Conservation (phyloP, 192 early-diverging fungal species). For the Backusella circina region DNA sequence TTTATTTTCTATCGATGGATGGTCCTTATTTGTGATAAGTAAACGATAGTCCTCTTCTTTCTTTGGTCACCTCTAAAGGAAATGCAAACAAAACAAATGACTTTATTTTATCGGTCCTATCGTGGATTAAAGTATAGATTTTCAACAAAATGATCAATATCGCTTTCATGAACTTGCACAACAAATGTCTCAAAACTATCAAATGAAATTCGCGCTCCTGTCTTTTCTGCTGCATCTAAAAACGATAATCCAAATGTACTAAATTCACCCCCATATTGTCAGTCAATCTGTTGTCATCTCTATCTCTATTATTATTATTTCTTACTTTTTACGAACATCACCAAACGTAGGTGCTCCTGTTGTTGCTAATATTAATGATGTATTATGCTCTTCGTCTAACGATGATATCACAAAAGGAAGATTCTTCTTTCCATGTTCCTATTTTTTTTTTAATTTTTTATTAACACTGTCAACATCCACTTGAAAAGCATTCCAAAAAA, state of each 20-base stretch:
- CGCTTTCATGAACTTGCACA: constrained; percentile 71
- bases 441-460: constrained; percentile 17
- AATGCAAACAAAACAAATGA: too few relatives aligned
- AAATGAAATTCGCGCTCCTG: constrained; percentile 57
- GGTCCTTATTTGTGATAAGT: too few relatives aligned
- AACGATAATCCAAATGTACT: constrained; percentile 84
- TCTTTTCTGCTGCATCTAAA: constrained; percentile 65
- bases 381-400: constrained; percentile 53
- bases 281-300: neutral
- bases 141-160: constrained; percentile 68
- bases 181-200: constrained; percentile 86
- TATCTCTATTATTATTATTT: neutral
- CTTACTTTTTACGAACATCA: constrained; percentile 49
- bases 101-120: neutral
- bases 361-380: constrained; percentile 71
- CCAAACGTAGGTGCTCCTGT: constrained; percentile 47
- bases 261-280: neutral
- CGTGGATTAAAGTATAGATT: constrained; percentile 21
- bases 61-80: too few relatives aligned
- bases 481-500: neutral
- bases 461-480: too few relatives aligned
- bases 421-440: constrained; percentile 68
- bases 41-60: too few relatives aligned
- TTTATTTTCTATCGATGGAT: too few relatives aligned
- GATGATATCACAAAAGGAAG: constrained; percentile 82